phyloP scores from a whole-genome alignment of 352 stramenopile genomes.

The Pythium myriotylum region DNA sequence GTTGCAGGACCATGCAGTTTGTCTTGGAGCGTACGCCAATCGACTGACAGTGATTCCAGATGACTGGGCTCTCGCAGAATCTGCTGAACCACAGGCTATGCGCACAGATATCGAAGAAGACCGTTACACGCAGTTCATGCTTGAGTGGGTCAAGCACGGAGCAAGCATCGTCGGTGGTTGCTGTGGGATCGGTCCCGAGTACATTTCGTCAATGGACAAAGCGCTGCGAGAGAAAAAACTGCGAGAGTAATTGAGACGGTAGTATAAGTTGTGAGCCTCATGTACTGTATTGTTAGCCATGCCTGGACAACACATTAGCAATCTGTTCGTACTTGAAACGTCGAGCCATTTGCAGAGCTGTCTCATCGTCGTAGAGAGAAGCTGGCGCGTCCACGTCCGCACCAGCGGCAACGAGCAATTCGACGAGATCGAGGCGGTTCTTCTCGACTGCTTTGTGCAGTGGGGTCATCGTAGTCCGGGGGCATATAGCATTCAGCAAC shows the following conservation, averaged over 20 bases:
- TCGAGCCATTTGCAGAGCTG: conserved; percentile 57
- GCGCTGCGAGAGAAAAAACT: conserved; percentile 28
- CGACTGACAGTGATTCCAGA: conserved; percentile 77
- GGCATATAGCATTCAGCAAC: conserved; percentile 45
- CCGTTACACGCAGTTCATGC: conserved; percentile 73
- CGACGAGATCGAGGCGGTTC: conserved; percentile 51
- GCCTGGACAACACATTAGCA: background rate
- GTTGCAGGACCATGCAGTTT: conserved; percentile 28
- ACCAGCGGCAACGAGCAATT: conserved; percentile 42
- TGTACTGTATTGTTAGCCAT: background rate
- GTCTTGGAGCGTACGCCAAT: conserved; percentile 89
- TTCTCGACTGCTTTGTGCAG: conserved; percentile 72
- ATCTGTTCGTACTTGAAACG: conserved; percentile 59
- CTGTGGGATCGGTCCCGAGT: conserved; percentile 88
- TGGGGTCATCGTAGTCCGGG: conserved; percentile 63
- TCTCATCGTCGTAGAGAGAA: conserved; percentile 64
- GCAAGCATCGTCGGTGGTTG: conserved; percentile 88
- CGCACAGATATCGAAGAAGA: conserved; percentile 76
- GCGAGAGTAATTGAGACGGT: conserved; percentile 1
- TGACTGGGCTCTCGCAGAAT: conserved; percentile 78
- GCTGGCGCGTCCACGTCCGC: conserved; percentile 43
- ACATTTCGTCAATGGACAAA: conserved; percentile 69
- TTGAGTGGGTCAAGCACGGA: conserved; percentile 59
- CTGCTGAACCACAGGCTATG: conserved; percentile 76
- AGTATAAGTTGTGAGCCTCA: background rate